Percentiles rank a stretch among this genome's conserved stretches.
Conservation (phyloP, 1,284 basidiomycete species). For the Tausonia pullulans region DNA sequence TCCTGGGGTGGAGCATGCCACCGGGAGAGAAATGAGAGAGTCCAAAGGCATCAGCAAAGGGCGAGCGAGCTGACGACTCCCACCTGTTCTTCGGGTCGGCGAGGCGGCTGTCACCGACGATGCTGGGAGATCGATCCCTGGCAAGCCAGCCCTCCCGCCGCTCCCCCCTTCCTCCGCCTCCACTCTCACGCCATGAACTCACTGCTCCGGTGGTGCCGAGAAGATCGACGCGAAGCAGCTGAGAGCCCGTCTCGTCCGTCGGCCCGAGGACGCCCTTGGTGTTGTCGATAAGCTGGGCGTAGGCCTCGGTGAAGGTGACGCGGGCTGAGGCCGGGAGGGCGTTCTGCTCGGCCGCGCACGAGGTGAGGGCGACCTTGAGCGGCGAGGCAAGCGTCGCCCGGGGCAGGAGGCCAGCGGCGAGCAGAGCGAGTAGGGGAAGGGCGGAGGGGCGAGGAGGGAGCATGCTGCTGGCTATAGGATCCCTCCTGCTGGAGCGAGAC, state of each 20-base stretch:
- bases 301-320: conserved; percentile 55
- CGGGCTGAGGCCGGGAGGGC: neutral
- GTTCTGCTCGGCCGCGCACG: neutral
- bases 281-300: conserved; percentile 53
- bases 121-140: conserved; percentile 23
- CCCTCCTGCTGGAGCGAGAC: too few species aligned
- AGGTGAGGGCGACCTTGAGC: conserved; percentile 3
- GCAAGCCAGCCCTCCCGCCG: neutral
- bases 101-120: conserved; percentile 24
- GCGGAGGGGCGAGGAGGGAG: too few species aligned
- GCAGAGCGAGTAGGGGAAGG: neutral
- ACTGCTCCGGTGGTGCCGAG: conserved; percentile 24
- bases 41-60: too few species aligned
- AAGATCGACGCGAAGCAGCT: conserved; percentile 32
- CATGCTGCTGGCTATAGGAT: too few species aligned
- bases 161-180: neutral
- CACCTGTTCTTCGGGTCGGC: conserved; percentile 59
- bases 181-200: neutral
- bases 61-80: conserved; percentile 33
- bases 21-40: too few species aligned
- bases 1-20: conserved; percentile 26
- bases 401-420: neutral
- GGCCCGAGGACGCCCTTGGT: conserved; percentile 31
- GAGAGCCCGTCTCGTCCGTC: conserved; percentile 23
- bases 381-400: neutral